Conservation (phyloP, 2,329 filamentous ascomycete species). For the Ophiosphaerella korrae region DNA sequence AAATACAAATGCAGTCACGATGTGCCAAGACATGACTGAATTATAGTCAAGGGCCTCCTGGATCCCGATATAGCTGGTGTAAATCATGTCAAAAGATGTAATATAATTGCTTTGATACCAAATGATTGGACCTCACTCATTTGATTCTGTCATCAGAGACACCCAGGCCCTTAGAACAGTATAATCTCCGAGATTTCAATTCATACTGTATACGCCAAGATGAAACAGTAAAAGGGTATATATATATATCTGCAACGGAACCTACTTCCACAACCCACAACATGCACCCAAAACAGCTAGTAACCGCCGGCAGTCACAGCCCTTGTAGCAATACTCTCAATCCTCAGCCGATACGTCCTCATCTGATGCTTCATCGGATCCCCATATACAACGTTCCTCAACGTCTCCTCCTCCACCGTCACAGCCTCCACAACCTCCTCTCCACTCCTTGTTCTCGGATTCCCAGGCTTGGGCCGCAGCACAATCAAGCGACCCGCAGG, state of each 20-base stretch:
- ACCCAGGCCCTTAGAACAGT: no score
- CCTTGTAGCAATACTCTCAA: conserved; percentile 72
- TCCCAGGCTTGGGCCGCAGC: conserved; percentile 51
- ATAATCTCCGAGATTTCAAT: no score
- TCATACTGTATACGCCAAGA: no score
- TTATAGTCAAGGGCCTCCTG: no score
- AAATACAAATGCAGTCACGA: no score
- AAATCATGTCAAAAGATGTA: no score
- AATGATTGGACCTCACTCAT: no score
- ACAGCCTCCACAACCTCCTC: conserved; percentile 67
- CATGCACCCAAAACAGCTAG: not conserved
- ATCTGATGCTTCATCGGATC: conserved; percentile 82
- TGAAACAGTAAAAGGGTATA: not conserved
- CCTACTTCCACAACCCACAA: no score
- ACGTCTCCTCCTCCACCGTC: conserved; percentile 68
- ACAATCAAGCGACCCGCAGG: conserved; percentile 73
- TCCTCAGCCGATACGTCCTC: conserved; percentile 73
- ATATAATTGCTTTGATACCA: no score
- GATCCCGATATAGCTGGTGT: no score
- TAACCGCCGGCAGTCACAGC: conserved; percentile 62
- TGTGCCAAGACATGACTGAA: no score
- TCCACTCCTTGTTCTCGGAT: conserved; percentile 40
- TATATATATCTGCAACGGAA: not conserved
- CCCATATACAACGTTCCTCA: conserved; percentile 76
- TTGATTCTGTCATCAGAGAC: no score